Base-by-base conservation (phyloP, 2,329 filamentous ascomycete genomes). In the Cyanodermella asteris region DNA sequence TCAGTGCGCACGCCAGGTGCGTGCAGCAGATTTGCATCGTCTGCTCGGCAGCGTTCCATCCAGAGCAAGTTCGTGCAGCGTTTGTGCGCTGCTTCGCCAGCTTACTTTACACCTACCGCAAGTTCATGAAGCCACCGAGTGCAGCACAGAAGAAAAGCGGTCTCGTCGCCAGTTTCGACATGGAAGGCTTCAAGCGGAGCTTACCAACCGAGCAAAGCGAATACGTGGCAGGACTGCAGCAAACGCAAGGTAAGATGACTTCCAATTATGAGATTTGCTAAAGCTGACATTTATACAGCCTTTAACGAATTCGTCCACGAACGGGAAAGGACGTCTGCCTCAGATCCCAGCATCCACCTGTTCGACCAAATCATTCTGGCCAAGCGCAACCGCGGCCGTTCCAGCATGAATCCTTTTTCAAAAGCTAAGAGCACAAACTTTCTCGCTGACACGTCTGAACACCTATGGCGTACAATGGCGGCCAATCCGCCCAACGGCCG, bases 41-140 rank as follows among this genome's bases (percentile, higher is more conserved):
- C 9, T 74, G 69, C 39, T 63, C 68, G n/a, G 56, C 59, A 9
- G 67, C 66, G 3, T 74, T 74, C 49, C 59, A 66, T 31, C 56
- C 67, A 6, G 67, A 72, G 34, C 68, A 72, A 42, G 54, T 74
- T 20, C 62, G 67, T 11, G 68, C 69, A 10, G 69, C 68, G 0
- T 74, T 74, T 38, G 67, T 72, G 16, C 56, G 69, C 38, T 72
- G 66, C 45, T 72, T 74, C 36, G 68, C 69, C 16, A 72, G 66
- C 36, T 49, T 74, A 29, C 56, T 74, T 34, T 73, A 72, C 45
- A 74, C 69, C 0, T 74, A 74, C 40, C 62, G 70, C 28, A 63
- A 64, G 35, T 72, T 59, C 38, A 52, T 74, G 31, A 44, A 56
- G 13, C 61, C 65, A 4, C 59, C 69, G 10, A 58, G 50, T 7